Base-by-base conservation (phyloP, 1,284 basidiomycete genomes). In the Tilletiopsis washingtonensis region DNA sequence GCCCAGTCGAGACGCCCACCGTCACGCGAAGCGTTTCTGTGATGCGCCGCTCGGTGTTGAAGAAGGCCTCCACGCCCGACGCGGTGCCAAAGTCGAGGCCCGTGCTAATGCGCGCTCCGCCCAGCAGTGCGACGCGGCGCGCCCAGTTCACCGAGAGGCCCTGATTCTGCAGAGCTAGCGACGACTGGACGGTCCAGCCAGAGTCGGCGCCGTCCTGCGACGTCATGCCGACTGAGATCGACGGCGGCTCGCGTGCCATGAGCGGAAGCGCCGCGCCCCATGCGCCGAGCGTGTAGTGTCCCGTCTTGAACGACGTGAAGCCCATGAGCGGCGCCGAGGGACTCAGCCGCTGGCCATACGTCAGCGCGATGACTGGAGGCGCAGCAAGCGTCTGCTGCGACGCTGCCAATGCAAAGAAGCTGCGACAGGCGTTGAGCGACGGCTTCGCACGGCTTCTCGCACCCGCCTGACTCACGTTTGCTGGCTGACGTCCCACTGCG, bases 401-500 rank as follows among this genome's bases (percentile, higher is more conserved):
- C 14, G 59, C 24, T 25, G 69, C 61, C 48, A 74, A 69, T 0
- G 74, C 77, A 20, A 77, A 53, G 44, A 75, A 75, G 39, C 54
- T 57, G 51, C n/a, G n/a, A n/a, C n/a, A n/a, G n/a, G n/a, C n/a
- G n/a, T n/a, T n/a, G n/a, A n/a, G n/a, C n/a, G n/a, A n/a, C n/a
- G n/a, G n/a, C n/a, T n/a, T n/a, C n/a, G n/a, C n/a, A n/a, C n/a
- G n/a, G n/a, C n/a, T n/a, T n/a, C n/a, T n/a, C n/a, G n/a, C n/a
- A n/a, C 12, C 32, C 32, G 12, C 12, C 32, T 12, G 12, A 60
- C 72, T 56, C 57, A 76, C 62, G 75, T 74, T 46, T 76, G 71
- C 49, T 76, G 69, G 47, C 77, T 76, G 29, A 76, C 51, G 2
- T 75, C 73, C 46, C 75, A 80, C 17, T 75, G 74, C 5, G 74